Conservation (phyloP, 768 basidiomycete genomes). For the Amanita pallidorosea region DNA sequence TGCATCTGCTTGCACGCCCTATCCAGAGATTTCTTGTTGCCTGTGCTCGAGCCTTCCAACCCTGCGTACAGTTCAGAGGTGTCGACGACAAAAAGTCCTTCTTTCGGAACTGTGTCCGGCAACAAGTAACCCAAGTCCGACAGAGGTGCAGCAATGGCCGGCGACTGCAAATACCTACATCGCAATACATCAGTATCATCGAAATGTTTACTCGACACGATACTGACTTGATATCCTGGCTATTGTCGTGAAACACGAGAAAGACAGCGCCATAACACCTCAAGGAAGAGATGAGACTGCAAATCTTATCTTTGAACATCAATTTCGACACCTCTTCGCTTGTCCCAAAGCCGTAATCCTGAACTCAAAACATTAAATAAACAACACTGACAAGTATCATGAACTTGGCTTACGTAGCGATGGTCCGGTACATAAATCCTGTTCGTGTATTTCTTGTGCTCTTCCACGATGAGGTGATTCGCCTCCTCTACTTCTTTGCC, state of each 20-base stretch:
- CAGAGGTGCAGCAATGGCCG: constrained; percentile 39
- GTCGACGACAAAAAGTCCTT: constrained; percentile 57
- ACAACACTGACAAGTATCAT: too few species aligned
- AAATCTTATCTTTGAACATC: constrained; percentile 42
- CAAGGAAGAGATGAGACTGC: constrained; percentile 29
- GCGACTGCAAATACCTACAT: constrained; percentile 42
- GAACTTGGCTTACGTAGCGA: constrained; percentile 33
- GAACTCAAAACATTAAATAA: neutral
- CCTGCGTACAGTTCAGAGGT: constrained; percentile 69
- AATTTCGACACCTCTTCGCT: constrained; percentile 43
- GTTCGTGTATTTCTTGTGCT: constrained; percentile 48
- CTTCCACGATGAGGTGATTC: constrained; percentile 57
- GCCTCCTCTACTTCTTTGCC: constrained; percentile 34
- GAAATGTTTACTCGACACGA: neutral
- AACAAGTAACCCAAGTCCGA: constrained; percentile 41
- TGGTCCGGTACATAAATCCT: constrained; percentile 52
- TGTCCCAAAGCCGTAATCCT: constrained; percentile 62
- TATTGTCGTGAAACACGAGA: constrained; percentile 73
- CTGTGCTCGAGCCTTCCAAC: constrained; percentile 48
- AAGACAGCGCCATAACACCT: constrained; percentile 48
- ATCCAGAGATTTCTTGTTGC: constrained; percentile 44
- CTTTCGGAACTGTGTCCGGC: constrained; percentile 41
- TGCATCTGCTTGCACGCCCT: constrained; percentile 55
- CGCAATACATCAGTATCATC: constrained; percentile 8
- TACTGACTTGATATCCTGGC: constrained; percentile 64